phyloP scores from a whole-genome alignment of 2,329 filamentous ascomycete species.

The Shiraia sp. region DNA sequence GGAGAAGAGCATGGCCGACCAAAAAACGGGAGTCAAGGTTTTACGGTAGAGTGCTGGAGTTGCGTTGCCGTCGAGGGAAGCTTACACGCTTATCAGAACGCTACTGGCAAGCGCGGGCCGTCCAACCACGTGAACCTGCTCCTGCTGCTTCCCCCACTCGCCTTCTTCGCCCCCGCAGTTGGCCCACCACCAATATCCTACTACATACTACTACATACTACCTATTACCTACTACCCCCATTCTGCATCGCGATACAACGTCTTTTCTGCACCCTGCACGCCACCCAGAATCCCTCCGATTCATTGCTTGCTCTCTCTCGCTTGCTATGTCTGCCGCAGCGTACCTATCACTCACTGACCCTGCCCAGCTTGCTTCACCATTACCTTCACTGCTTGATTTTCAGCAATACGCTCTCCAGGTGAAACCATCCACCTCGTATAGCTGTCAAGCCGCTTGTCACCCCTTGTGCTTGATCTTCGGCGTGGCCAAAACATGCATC shows the following conservation, averaged over 20 bases:
- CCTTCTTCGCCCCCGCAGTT: slow-evolving; percentile 12
- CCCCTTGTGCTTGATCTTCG: slow-evolving; percentile 6
- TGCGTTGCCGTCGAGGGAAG: slow-evolving; percentile 9
- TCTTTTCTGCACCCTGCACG: too few relatives aligned
- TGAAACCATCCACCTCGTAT: neutral
- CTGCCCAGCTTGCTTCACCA: neutral
- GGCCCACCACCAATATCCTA: slow-evolving; percentile 12
- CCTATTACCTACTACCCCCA: too few relatives aligned
- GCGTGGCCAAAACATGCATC: slow-evolving; percentile 3
- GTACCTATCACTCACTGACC: too few relatives aligned
- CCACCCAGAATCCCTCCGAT: too few relatives aligned
- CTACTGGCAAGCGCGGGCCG: slow-evolving; percentile 25
- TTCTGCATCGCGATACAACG: too few relatives aligned
- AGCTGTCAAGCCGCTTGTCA: slow-evolving; percentile 7
- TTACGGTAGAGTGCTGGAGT: slow-evolving; percentile 13
- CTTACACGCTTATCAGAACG: slow-evolving; percentile 16
- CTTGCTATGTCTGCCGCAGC: too few relatives aligned
- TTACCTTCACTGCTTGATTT: neutral
- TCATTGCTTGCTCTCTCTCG: too few relatives aligned
- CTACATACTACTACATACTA: too few relatives aligned
- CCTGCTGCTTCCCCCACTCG: slow-evolving; percentile 12
- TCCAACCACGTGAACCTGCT: slow-evolving; percentile 8
- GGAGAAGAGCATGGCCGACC: slow-evolving; percentile 17
- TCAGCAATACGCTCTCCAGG: slow-evolving; percentile 4
- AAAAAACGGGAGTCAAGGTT: slow-evolving; percentile 22